Conservation (phyloP, 75 land plant genomes). For the Isoetes taiwanensis region DNA sequence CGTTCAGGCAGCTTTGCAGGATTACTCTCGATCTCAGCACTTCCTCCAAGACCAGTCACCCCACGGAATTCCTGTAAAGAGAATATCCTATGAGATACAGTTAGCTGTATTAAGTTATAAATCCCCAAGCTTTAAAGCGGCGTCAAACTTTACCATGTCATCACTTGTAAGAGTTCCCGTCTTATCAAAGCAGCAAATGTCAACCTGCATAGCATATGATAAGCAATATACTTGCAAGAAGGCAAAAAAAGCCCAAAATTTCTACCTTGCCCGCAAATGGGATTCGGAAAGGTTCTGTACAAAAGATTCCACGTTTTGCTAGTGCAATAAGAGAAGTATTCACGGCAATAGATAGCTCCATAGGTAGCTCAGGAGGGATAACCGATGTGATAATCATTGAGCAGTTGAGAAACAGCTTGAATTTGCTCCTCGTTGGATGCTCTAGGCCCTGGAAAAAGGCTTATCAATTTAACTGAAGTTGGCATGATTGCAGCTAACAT, state of each 20-base stretch:
- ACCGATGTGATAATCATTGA: constrained; percentile 96
- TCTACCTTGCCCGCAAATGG: constrained; percentile 97
- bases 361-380: constrained; percentile 95
- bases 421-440: constrained; percentile 95
- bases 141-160: constrained; percentile 66
- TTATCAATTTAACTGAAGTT: too few species aligned
- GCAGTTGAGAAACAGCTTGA: constrained; percentile 91
- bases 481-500: too few species aligned
- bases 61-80: constrained; percentile 75
- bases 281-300: constrained; percentile 96
- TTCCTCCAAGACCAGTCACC: constrained; percentile 44
- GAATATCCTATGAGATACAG: background rate
- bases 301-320: constrained; percentile 83
- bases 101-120: background rate
- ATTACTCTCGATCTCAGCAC: constrained; percentile 46
- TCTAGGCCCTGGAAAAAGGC: constrained; percentile 73
- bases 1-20: constrained; percentile 39
- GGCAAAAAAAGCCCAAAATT: background rate
- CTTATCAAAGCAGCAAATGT: constrained; percentile 97
- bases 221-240: background rate
- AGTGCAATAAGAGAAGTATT: constrained; percentile 93
- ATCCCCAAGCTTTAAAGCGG: background rate
- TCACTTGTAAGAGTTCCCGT: constrained; percentile 97
- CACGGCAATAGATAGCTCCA: constrained; percentile 98
- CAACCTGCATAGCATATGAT: constrained; percentile 59